Percentiles rank a stretch among this genome's conserved stretches.
phyloP scores from a whole-genome alignment of 2,329 filamentous ascomycete genomes.

The Sclerotiophoma versabilis region DNA sequence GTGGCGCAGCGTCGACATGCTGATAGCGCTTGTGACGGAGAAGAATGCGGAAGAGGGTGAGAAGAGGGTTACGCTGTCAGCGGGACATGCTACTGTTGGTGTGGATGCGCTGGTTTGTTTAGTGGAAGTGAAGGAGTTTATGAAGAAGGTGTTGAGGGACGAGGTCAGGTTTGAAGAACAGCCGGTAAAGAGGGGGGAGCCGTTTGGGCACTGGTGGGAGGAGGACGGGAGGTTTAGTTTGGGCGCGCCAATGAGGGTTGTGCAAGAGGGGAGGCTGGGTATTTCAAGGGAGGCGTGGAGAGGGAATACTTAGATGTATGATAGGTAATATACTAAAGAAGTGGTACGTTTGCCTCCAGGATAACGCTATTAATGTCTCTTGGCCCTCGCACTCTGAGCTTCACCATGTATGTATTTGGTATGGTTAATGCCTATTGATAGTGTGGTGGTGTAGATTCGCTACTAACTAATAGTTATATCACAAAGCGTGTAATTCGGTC shows the following conservation, averaged over 20 bases:
- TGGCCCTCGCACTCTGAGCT: too few species aligned
- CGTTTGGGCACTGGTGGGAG: slow-evolving; percentile 8
- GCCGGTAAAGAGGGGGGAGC: slow-evolving; percentile 7
- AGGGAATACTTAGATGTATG: not conserved
- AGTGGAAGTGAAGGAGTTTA: slow-evolving; percentile 10
- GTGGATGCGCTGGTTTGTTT: slow-evolving; percentile 15
- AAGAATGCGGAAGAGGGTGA: not conserved
- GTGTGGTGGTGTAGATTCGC: too few species aligned
- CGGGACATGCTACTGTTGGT: slow-evolving; percentile 16
- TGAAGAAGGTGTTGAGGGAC: slow-evolving; percentile 16
- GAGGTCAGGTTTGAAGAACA: slow-evolving; percentile 10
- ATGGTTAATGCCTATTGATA: too few species aligned
- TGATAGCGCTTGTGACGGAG: slow-evolving; percentile 4
- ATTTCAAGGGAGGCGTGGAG: slow-evolving; percentile 4
- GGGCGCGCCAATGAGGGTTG: slow-evolving; percentile 8
- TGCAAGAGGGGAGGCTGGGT: slow-evolving; percentile 1
- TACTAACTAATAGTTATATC: too few species aligned
- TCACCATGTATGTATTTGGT: too few species aligned
- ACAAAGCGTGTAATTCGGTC: too few species aligned
- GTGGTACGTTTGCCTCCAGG: too few species aligned
- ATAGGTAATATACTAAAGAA: not conserved
- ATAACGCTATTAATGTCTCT: too few species aligned
- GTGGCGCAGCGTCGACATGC: slow-evolving; percentile 15
- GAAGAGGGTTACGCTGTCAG: slow-evolving; percentile 1
- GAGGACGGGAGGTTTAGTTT: slow-evolving; percentile 4